Evolutionary conservation across 768 basidiomycete species (phyloP).

Genomic region (Tylopilus felleus): DNA sequence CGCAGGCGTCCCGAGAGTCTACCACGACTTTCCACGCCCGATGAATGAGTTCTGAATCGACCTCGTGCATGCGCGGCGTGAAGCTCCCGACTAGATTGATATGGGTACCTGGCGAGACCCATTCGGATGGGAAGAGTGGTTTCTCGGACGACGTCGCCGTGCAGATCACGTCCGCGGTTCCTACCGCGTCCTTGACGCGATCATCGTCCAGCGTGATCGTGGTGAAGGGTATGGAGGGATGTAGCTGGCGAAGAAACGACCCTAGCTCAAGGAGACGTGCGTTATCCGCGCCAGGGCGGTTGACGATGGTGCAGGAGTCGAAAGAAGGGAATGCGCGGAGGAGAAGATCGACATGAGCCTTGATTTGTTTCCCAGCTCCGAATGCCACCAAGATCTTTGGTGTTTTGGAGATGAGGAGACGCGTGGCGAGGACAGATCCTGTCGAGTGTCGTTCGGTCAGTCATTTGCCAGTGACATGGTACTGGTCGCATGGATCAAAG

Average conservation of each 20-base stretch:
- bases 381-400: constrained; percentile 57
- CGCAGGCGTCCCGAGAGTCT: constrained; percentile 69
- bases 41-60: constrained; percentile 54
- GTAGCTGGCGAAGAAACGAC: constrained; percentile 23
- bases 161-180: constrained; percentile 50
- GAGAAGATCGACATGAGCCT: constrained; percentile 61
- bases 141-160: constrained; percentile 67
- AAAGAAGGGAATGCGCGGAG: constrained; percentile 57
- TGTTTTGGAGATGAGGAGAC: constrained; percentile 41
- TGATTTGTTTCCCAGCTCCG: constrained; percentile 71
- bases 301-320: constrained; percentile 53
- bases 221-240: constrained; percentile 25
- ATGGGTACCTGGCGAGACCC: constrained; percentile 62
- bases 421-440: constrained; percentile 71
- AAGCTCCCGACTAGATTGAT: constrained; percentile 81
- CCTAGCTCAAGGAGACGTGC: constrained; percentile 43
- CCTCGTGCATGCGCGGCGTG: constrained; percentile 76
- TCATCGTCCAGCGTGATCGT: constrained; percentile 8
- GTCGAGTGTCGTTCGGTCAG: neutral
- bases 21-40: constrained; percentile 62
- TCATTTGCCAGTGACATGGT: neutral
- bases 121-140: constrained; percentile 67
- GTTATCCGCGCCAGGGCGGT: constrained; percentile 47
- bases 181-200: constrained; percentile 11
- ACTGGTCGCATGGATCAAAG: neutral